These are phyloP conservation scores for Didymella arachidicola DNA, from an alignment of 2,329 filamentous ascomycete species.

Conservation along the genomic window DNA sequence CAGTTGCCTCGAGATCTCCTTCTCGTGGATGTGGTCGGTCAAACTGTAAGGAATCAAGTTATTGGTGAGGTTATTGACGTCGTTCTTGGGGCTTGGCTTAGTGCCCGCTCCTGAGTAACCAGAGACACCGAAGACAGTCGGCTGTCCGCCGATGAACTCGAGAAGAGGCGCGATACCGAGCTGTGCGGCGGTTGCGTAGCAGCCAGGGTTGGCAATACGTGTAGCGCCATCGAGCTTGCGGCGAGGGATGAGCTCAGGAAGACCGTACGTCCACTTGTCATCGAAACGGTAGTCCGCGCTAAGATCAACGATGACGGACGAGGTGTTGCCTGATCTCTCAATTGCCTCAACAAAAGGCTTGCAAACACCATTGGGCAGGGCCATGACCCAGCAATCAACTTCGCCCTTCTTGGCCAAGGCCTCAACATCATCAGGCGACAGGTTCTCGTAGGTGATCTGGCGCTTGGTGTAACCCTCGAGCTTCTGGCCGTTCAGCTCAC, in stretches of 20 bases:
- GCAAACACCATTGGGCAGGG: constrained; percentile 93
- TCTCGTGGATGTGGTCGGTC: constrained; percentile 94
- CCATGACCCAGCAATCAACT: constrained; percentile 98
- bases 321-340: constrained; percentile 68
- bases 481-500: constrained; percentile 86
- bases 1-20: constrained; percentile 83
- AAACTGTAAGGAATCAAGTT: constrained; percentile 92
- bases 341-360: constrained; percentile 93
- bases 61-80: constrained; percentile 80
- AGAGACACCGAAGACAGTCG: constrained; percentile 87
- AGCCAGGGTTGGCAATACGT: constrained; percentile 91
- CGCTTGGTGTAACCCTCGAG: constrained; percentile 90
- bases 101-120: constrained; percentile 96
- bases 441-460: constrained; percentile 89
- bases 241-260: constrained; percentile 84
- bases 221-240: constrained; percentile 78
- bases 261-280: constrained; percentile 83
- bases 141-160: constrained; percentile 77
- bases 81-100: constrained; percentile 93
- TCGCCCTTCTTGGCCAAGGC: constrained; percentile 83
- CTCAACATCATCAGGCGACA: constrained; percentile 84
- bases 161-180: constrained; percentile 85
- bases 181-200: constrained; percentile 93
- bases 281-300: constrained; percentile 98
- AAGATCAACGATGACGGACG: constrained; percentile 86